Percentiles rank a stretch among this genome's conserved stretches.
Conservation (phyloP, 208 protist species). For the Leishmania amazonensis region DNA sequence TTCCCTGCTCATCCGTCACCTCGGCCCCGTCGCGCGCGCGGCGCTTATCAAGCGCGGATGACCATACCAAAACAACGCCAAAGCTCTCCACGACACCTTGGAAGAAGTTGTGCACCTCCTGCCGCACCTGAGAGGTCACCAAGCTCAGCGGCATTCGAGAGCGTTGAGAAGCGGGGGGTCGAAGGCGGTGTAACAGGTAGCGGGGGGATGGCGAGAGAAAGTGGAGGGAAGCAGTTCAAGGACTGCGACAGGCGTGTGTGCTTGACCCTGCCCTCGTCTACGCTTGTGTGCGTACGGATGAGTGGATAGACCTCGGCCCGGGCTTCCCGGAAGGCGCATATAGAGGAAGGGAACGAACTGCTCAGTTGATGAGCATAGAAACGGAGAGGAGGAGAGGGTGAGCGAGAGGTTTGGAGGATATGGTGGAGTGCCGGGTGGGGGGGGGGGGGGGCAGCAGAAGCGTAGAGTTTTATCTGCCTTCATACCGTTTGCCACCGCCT, state of each 20-base stretch:
- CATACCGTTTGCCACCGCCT: not conserved
- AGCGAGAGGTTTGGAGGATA: not conserved
- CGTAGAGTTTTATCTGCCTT: not conserved
- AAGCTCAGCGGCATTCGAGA: not conserved
- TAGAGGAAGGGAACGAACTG: not conserved
- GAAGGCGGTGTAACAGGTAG: not conserved
- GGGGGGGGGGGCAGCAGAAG: not conserved
- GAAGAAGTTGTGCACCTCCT: constrained; percentile 24
- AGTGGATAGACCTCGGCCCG: not conserved
- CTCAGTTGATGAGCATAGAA: not conserved
- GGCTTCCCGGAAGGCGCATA: not conserved
- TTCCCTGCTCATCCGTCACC: not conserved
- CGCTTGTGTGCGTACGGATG: not conserved
- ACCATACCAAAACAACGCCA: constrained; percentile 10
- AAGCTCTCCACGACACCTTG: constrained; percentile 35
- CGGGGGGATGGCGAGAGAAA: not conserved
- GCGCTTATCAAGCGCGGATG: not conserved
- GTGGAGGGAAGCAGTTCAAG: not conserved
- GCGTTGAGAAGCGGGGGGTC: not conserved
- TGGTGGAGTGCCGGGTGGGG: not conserved
- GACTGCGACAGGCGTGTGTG: not conserved
- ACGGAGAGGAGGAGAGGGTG: not conserved
- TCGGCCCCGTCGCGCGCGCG: not conserved
- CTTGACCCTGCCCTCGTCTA: not conserved
- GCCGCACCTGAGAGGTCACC: constrained; percentile 7